These are phyloP conservation scores for Aspergillus nanangensis DNA, from an alignment of 495 filamentous ascomycete species.

Conservation along the genomic window DNA sequence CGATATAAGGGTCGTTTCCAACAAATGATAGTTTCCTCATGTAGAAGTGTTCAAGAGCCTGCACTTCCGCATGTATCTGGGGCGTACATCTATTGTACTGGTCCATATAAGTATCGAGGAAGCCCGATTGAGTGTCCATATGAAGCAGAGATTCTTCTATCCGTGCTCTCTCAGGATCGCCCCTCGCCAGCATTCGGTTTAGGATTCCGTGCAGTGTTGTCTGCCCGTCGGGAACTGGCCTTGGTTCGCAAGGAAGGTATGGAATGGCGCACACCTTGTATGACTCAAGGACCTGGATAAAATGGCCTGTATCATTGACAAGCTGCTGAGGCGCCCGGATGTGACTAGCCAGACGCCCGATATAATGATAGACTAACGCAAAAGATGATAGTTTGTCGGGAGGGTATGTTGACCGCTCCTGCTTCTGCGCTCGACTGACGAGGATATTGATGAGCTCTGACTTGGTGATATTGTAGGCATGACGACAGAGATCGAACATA, in stretches of 20 bases:
- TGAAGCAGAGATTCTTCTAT: slow-evolving; percentile 6
- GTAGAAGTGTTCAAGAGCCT: slow-evolving; percentile 19
- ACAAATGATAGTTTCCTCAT: slow-evolving; percentile 12
- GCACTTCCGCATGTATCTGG: slow-evolving; percentile 20
- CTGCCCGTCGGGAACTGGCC: slow-evolving; percentile 3
- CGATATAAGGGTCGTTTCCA: slow-evolving; percentile 18
- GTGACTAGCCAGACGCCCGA: slow-evolving; percentile 2
- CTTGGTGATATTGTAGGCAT: not conserved
- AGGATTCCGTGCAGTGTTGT: slow-evolving; percentile 12
- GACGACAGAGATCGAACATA: not conserved
- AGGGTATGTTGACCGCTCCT: not conserved
- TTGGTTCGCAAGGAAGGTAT: not conserved
- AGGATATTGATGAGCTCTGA: not conserved
- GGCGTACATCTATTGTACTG: slow-evolving; percentile 11
- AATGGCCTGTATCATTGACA: slow-evolving; percentile 1
- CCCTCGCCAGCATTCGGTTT: slow-evolving; percentile 8
- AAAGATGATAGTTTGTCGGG: not conserved
- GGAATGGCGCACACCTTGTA: slow-evolving; percentile 4
- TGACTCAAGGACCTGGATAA: slow-evolving; percentile 3
- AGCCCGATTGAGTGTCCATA: not conserved
- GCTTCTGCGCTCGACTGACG: not conserved
- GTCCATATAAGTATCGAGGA: slow-evolving; percentile 4
- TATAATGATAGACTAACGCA: not conserved
- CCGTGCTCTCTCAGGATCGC: not conserved
- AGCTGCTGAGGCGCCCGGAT: slow-evolving; percentile 6